phyloP scores from a whole-genome alignment of 208 protist species.

The Endotrypanum monterogeii region DNA sequence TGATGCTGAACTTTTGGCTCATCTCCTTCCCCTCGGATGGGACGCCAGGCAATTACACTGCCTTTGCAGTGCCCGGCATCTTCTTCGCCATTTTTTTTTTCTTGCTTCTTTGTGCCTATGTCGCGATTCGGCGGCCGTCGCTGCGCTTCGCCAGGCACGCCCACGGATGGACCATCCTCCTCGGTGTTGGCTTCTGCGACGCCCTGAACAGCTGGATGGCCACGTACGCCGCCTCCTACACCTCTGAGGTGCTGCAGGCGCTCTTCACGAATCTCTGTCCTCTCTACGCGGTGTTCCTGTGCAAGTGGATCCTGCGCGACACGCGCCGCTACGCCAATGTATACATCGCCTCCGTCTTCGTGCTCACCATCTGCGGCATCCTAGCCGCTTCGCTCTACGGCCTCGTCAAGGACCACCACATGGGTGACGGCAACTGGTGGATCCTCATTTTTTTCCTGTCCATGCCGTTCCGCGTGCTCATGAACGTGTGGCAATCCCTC shows the following conservation, averaged over 20 bases:
- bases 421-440: constrained; percentile 64
- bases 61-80: constrained; percentile 67
- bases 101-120: constrained; percentile 53
- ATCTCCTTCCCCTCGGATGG: constrained; percentile 61
- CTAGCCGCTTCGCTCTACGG: constrained; percentile 59
- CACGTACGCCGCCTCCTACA: constrained; percentile 79
- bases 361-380: constrained; percentile 66
- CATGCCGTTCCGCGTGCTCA: constrained; percentile 68
- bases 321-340: constrained; percentile 61
- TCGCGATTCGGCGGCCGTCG: constrained; percentile 47
- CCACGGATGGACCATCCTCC: constrained; percentile 50
- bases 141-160: constrained; percentile 54
- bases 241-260: constrained; percentile 78
- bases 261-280: constrained; percentile 75
- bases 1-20: constrained; percentile 90
- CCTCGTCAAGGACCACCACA: constrained; percentile 38
- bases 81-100: constrained; percentile 69
- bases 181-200: constrained; percentile 71
- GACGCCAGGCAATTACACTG: constrained; percentile 71
- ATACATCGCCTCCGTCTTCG: constrained; percentile 61
- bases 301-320: constrained; percentile 78
- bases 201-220: constrained; percentile 76
- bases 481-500: constrained; percentile 82
- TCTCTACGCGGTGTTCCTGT: constrained; percentile 71
- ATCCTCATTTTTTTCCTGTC: constrained; percentile 81